Percentiles rank a stretch among this genome's conserved stretches.
These are phyloP conservation scores for Henningerozyma blattae DNA, from an alignment of 805 yeast species.

Conservation along the genomic window DNA sequence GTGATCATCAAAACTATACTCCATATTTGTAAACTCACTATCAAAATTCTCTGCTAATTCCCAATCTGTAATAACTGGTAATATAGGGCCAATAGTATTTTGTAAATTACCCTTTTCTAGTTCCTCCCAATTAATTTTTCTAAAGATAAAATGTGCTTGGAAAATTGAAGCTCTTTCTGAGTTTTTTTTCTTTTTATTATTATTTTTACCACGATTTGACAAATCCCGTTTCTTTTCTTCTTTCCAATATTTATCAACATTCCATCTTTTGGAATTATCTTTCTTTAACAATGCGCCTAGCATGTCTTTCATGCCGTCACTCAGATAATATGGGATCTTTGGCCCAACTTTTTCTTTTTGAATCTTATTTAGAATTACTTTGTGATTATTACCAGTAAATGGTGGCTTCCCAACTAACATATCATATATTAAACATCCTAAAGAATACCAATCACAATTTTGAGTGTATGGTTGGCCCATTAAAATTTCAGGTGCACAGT, in stretches of 20 bases:
- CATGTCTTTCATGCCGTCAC: constrained; percentile 71
- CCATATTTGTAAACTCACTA: constrained; percentile 63
- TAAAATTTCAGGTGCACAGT: constrained; percentile 78
- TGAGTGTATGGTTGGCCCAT: constrained; percentile 68
- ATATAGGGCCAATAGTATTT: constrained; percentile 55
- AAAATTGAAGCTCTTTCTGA: constrained; percentile 25
- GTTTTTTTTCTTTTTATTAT: constrained; percentile 15
- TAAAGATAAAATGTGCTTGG: constrained; percentile 60
- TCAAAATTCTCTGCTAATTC: constrained; percentile 78
- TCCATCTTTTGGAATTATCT: constrained; percentile 54
- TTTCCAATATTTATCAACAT: constrained; percentile 43
- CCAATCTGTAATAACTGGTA: constrained; percentile 76
- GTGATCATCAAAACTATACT: constrained; percentile 27
- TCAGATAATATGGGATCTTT: constrained; percentile 63
- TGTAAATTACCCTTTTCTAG: constrained; percentile 37
- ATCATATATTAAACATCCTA: constrained; percentile 73
- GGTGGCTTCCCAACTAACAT: constrained; percentile 82
- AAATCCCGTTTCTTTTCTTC: constrained; percentile 5
- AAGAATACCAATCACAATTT: constrained; percentile 85
- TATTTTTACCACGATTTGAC: constrained; percentile 2
- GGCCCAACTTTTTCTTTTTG: constrained; percentile 41
- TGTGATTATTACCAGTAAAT: constrained; percentile 72
- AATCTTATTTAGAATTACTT: constrained; percentile 64
- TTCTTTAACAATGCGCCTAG: constrained; percentile 53
- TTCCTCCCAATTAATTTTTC: constrained; percentile 60